Conservation (phyloP, 2,329 filamentous ascomycete species). For the Blastomyces gilchristii region DNA sequence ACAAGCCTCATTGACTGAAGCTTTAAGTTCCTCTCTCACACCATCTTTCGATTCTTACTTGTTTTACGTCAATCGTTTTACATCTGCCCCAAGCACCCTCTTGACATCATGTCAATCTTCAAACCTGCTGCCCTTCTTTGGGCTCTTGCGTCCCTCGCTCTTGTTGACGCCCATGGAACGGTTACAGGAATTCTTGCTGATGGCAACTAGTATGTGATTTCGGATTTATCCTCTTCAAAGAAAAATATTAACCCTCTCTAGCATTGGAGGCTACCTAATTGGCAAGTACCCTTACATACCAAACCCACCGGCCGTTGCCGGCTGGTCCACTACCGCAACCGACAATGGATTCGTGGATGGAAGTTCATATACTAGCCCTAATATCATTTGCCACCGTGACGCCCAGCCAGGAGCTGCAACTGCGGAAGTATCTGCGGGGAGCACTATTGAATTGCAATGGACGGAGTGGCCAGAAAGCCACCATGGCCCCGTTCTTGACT, state of each 20-base stretch:
- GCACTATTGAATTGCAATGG: constrained; percentile 51
- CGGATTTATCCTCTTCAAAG: not conserved
- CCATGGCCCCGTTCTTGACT: constrained; percentile 54
- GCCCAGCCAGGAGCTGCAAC: constrained; percentile 34
- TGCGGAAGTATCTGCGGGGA: constrained; percentile 51
- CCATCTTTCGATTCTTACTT: not conserved
- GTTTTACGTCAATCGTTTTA: not conserved
- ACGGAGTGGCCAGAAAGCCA: constrained; percentile 55
- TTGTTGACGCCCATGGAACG: constrained; percentile 33
- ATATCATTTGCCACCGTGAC: constrained; percentile 54
- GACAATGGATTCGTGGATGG: constrained; percentile 47
- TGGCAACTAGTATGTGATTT: constrained; percentile 23
- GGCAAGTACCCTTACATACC: constrained; percentile 26
- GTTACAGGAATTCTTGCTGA: constrained; percentile 29
- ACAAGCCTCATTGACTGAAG: constrained; percentile 10
- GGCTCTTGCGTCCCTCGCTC: constrained; percentile 25
- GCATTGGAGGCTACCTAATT: constrained; percentile 35
- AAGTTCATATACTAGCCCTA: constrained; percentile 36
- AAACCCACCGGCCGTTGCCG: constrained; percentile 37
- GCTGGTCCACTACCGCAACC: constrained; percentile 44
- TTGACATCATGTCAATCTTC: constrained; percentile 1
- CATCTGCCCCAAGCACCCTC: not conserved
- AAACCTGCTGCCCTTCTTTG: not conserved
- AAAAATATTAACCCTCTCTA: constrained; percentile 18
- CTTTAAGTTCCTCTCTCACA: not conserved